Evolutionary conservation across 441 rosid genomes (phyloP), one percentile per base, ranked within the genome.

Genomic region (Erodium texanum): DNA sequence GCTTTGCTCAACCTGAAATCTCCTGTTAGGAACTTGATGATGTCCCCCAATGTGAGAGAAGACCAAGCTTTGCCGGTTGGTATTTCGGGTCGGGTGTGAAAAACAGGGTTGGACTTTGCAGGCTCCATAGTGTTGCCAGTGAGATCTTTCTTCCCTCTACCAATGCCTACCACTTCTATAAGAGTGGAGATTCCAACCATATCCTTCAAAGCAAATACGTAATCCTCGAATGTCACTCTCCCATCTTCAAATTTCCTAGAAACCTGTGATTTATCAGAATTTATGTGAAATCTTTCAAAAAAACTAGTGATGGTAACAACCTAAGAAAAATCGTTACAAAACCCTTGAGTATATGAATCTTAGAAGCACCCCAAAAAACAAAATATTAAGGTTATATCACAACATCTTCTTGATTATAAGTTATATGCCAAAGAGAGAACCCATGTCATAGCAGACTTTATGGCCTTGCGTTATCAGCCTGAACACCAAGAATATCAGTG

Each of bases 1-100:
- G 90, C 84, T 82, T 92, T 92, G 79, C 98, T 89, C 77, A 92
- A 75, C 43, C 96, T 84, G 65, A 79, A 83, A 59, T 85, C 88
- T 61, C 98, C 96, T 0, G 85, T 89, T 70, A 89, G 76, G 75
- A 82, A 81, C 56, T 81, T 82, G 71, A 87, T 79, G 38, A 92
- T 88, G 62, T 92, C 92, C 0, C 71, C 70, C 27, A 86, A 62
- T 0, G 95, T 78, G 65, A 92, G 93, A 36, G 67, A 68, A 14
- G 89, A 80, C 48, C 87, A 87, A 59, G 91, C 91, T 78, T 84
- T 88, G 58, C 90, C 87, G n/a, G 74, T 77, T 71, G 87, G 96
- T 76, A 86, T 75, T 65, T 82, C 86, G 20, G 84, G 79, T 70
- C 74, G 83, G 50, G 62, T 66, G 32, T 82, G 68, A 75, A 70